Evolutionary conservation across 2,329 filamentous ascomycete species (phyloP).

Genomic region (Orbilia quercus): DNA sequence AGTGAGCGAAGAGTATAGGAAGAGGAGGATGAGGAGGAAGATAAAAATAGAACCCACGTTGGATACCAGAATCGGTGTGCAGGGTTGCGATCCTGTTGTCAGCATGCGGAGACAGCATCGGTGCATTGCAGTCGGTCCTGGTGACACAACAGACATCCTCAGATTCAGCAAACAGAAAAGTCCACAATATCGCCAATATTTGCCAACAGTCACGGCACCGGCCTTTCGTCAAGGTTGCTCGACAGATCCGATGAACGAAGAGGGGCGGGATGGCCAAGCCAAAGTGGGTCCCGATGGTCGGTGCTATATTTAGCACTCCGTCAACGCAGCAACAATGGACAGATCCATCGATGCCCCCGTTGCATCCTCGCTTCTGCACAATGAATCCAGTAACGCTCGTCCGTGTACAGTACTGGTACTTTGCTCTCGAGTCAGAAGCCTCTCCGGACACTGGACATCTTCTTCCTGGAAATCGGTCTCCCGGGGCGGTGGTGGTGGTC

Average conservation of each 20-base stretch:
- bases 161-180: background rate
- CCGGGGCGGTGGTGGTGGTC: background rate
- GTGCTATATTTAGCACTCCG: background rate
- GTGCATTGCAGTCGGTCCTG: constrained; percentile 3
- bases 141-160: constrained; percentile 24
- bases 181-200: constrained; percentile 16
- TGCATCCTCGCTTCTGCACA: constrained; percentile 10
- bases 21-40: background rate
- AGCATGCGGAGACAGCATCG: constrained; percentile 27
- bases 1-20: constrained; percentile 7
- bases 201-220: background rate
- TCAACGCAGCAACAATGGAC: background rate
- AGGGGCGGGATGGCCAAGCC: background rate
- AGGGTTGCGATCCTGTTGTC: constrained; percentile 46
- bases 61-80: constrained; percentile 28
- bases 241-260: background rate
- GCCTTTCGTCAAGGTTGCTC: background rate
- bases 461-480: background rate
- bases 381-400: too few relatives aligned
- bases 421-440: too few relatives aligned
- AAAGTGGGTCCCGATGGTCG: constrained; percentile 1
- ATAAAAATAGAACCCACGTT: constrained; percentile 56
- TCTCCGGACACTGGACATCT: background rate
- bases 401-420: too few relatives aligned
- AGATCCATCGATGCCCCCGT: constrained; percentile 3